Evolutionary conservation across 139 green algal genomes (phyloP).

Genomic region (Diplosphaera chodatii): DNA sequence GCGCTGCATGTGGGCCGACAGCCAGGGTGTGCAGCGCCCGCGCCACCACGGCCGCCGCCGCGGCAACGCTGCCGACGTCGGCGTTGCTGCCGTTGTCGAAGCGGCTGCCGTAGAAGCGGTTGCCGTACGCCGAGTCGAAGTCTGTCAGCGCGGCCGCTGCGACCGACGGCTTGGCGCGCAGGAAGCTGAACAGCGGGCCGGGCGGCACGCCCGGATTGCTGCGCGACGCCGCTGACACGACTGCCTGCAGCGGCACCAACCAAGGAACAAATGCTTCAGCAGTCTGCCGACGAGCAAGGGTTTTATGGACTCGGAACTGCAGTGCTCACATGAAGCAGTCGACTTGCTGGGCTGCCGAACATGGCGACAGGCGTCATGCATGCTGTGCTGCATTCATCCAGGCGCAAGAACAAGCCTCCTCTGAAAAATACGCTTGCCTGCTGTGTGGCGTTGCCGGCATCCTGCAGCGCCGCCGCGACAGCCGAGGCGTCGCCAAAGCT

Average conservation of each 20-base stretch:
- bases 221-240: slow-evolving; percentile 10
- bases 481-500: slow-evolving; percentile 23
- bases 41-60: slow-evolving; percentile 39
- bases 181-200: slow-evolving; percentile 60
- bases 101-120: slow-evolving; percentile 42
- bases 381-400: no score
- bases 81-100: slow-evolving; percentile 32
- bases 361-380: no score
- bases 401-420: no score
- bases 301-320: no score
- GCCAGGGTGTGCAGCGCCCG: slow-evolving; percentile 42
- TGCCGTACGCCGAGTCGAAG: slow-evolving; percentile 43
- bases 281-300: no score
- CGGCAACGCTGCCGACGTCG: slow-evolving; percentile 12
- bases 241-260: background rate
- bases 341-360: no score
- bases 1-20: background rate
- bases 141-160: slow-evolving; percentile 53
- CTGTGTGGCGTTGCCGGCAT: background rate
- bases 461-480: slow-evolving; percentile 11
- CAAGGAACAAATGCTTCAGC: no score
- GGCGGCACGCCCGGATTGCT: slow-evolving; percentile 61
- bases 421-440: no score
- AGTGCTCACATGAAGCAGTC: no score
- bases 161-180: slow-evolving; percentile 38